Evolutionary conservation across 441 rosid species (phyloP).

Genomic region (Populus hybrid): DNA sequence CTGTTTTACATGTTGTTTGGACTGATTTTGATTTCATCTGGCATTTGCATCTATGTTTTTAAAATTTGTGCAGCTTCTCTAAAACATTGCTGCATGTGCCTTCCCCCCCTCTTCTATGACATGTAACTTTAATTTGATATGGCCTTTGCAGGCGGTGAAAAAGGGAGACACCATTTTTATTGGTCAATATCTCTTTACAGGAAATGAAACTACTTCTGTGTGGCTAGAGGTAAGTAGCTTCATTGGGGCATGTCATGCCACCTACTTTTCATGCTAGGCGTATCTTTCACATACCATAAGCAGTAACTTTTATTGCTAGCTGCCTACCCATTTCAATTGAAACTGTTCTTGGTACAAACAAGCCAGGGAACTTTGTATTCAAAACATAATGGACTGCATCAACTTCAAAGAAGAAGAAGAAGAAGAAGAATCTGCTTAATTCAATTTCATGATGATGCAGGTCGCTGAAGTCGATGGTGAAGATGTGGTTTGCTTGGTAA

Average conservation of each 20-base stretch:
- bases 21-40: background rate
- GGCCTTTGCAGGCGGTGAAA: conserved; percentile 50
- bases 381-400: background rate
- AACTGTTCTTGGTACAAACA: background rate
- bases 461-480: conserved; percentile 48
- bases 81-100: background rate
- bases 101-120: background rate
- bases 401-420: background rate
- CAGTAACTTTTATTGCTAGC: conserved; percentile 1
- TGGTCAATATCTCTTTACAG: conserved; percentile 62
- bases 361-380: background rate
- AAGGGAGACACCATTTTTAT: conserved; percentile 57
- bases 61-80: background rate
- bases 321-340: conserved; percentile 3
- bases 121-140: conserved; percentile 1
- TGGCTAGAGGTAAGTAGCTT: conserved; percentile 51
- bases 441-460: conserved; percentile 24
- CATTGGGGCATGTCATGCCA: background rate
- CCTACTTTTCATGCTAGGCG: background rate
- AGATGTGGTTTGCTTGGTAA: conserved; percentile 56
- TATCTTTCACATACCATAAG: background rate
- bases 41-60: background rate
- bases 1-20: background rate
- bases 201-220: conserved; percentile 60
- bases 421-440: background rate